A percentile compares a stretch with the other conserved stretches of the same genome.
phyloP scores from a whole-genome alignment of 768 basidiomycete genomes.

The Termitomyces titanicus region DNA sequence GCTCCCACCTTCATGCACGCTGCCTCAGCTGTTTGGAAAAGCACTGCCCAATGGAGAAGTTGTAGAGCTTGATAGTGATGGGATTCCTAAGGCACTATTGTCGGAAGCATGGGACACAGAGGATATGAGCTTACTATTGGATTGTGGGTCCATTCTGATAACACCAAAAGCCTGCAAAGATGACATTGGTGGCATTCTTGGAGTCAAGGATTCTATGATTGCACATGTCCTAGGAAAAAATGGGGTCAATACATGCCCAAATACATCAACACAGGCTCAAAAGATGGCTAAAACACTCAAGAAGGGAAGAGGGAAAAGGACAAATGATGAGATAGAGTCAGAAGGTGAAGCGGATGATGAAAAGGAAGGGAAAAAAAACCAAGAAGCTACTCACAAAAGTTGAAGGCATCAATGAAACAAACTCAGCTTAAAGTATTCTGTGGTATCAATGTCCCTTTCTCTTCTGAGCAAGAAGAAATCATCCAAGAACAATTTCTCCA shows the following conservation, averaged over 20 bases:
- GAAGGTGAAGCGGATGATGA: conserved; percentile 7
- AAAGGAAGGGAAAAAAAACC: conserved; percentile 12
- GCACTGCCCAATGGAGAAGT: neutral
- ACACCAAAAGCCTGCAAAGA: conserved; percentile 14
- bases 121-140: neutral
- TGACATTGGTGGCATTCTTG: conserved; percentile 14
- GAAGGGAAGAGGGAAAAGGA: neutral
- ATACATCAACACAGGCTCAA: conserved; percentile 1
- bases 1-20: conserved; percentile 1
- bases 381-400: conserved; percentile 19
- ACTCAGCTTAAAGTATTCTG: conserved; percentile 21
- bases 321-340: neutral
- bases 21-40: conserved; percentile 1
- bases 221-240: conserved; percentile 20
- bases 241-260: conserved; percentile 15
- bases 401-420: too few relatives aligned
- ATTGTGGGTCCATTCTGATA: neutral
- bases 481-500: too few relatives aligned
- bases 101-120: conserved; percentile 1
- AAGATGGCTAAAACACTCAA: neutral
- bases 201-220: conserved; percentile 22
- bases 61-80: conserved; percentile 1
- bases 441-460: too few relatives aligned
- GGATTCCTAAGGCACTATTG: neutral
- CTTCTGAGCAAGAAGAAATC: too few relatives aligned